These are phyloP conservation scores for Zoysia japonica DNA, from an alignment of 176 grass and related monocot species.

Conservation along the genomic window DNA sequence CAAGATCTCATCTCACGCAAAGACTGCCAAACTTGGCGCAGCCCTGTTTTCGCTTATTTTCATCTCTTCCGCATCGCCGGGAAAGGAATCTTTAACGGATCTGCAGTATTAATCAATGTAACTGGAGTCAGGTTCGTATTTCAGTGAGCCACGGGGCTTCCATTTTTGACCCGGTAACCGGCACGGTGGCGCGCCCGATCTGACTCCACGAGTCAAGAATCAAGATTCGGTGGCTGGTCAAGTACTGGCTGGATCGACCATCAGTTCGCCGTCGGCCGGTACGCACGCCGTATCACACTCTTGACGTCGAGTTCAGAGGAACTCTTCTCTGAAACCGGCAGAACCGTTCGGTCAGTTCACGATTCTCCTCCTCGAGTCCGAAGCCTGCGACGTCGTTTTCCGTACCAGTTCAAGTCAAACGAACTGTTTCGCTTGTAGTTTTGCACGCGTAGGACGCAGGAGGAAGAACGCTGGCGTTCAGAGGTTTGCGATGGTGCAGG, in stretches of 20 bases:
- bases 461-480: neutral
- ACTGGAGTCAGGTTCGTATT: no score
- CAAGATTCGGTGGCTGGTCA: neutral
- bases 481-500: neutral
- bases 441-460: neutral
- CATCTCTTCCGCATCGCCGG: neutral
- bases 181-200: neutral
- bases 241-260: neutral
- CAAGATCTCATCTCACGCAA: constrained; percentile 25
- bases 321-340: neutral
- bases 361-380: neutral
- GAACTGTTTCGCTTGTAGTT: neutral
- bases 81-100: neutral
- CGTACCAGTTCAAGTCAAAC: neutral
- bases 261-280: neutral
- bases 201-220: neutral
- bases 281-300: neutral
- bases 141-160: neutral
- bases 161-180: constrained; percentile 9
- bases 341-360: neutral
- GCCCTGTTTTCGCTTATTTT: neutral
- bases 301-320: neutral
- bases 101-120: neutral
- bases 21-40: neutral
- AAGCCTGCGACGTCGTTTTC: neutral